phyloP scores from a whole-genome alignment of 1,284 basidiomycete species.

The Quambalaria eucalypti region DNA sequence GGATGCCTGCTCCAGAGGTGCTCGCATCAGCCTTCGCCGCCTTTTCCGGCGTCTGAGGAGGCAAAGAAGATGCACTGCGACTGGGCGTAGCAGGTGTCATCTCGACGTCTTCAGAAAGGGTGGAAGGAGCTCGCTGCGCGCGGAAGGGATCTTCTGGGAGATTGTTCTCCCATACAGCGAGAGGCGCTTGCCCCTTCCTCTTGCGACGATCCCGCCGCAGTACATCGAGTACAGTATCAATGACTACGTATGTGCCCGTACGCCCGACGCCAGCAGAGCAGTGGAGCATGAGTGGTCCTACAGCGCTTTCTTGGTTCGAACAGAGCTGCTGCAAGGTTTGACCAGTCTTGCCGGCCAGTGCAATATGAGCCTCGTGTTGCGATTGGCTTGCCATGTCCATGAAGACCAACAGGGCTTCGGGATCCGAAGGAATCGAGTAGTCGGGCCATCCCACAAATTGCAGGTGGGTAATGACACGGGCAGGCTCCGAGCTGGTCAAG shows the following conservation, averaged over 20 bases:
- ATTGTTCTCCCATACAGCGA: background rate
- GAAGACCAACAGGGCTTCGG: slow-evolving; percentile 27
- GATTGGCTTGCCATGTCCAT: slow-evolving; percentile 25
- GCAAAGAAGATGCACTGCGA: too few species aligned
- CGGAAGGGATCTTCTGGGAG: background rate
- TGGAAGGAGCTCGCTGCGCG: background rate
- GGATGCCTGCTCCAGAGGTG: too few species aligned
- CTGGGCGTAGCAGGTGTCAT: slow-evolving; percentile 12
- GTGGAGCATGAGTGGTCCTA: slow-evolving; percentile 40
- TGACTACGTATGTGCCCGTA: slow-evolving; percentile 39
- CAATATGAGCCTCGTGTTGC: slow-evolving; percentile 22
- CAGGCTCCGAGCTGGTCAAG: slow-evolving; percentile 9
- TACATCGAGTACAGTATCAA: slow-evolving; percentile 33
- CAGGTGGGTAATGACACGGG: slow-evolving; percentile 25
- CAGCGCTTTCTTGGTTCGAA: background rate
- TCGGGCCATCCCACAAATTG: slow-evolving; percentile 46
- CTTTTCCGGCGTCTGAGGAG: too few species aligned
- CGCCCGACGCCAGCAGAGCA: slow-evolving; percentile 46
- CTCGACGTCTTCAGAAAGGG: slow-evolving; percentile 19
- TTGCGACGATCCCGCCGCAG: slow-evolving; percentile 13
- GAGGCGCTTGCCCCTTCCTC: slow-evolving; percentile 1
- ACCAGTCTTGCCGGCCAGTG: slow-evolving; percentile 2
- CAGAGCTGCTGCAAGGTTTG: too few species aligned
- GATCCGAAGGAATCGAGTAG: slow-evolving; percentile 37
- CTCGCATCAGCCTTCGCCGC: too few species aligned